Percentiles rank a stretch among this genome's conserved stretches.
Conservation (phyloP, 2,329 filamentous ascomycete species). For the Gliomastix tumulicola region DNA sequence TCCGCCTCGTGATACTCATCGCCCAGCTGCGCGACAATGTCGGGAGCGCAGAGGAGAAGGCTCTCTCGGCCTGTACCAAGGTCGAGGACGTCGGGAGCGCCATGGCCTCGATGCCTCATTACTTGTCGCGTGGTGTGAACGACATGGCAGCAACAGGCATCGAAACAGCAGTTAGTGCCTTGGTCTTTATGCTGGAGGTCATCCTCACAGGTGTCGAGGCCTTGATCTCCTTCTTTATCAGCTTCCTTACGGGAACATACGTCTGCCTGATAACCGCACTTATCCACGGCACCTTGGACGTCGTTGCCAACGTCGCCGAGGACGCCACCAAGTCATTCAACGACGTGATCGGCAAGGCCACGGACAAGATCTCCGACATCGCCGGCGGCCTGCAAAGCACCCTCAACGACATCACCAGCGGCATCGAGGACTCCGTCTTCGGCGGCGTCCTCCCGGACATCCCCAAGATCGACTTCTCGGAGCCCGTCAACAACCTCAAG, state of each 20-base stretch:
- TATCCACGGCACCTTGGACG: slow-evolving; percentile 70
- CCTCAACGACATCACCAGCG: slow-evolving; percentile 40
- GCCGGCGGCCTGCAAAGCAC: slow-evolving; percentile 39
- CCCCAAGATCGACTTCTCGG: slow-evolving; percentile 56
- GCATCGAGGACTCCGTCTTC: slow-evolving; percentile 37
- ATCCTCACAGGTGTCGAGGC: slow-evolving; percentile 78
- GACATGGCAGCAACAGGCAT: slow-evolving; percentile 73
- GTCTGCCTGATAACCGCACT: slow-evolving; percentile 82
- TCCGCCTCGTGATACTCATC: slow-evolving; percentile 72
- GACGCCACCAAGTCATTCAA: slow-evolving; percentile 43
- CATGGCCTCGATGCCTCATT: slow-evolving; percentile 98
- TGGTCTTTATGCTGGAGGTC: slow-evolving; percentile 73
- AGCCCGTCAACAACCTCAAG: slow-evolving; percentile 59
- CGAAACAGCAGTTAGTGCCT: slow-evolving; percentile 69
- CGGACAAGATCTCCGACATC: slow-evolving; percentile 50
- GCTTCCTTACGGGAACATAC: slow-evolving; percentile 85
- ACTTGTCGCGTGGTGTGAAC: slow-evolving; percentile 85
- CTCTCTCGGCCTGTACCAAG: slow-evolving; percentile 80
- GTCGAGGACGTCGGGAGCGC: slow-evolving; percentile 90
- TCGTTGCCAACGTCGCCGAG: slow-evolving; percentile 48
- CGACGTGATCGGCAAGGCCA: slow-evolving; percentile 45
- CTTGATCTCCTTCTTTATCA: slow-evolving; percentile 86
- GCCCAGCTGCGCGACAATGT: slow-evolving; percentile 67
- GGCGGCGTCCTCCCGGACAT: slow-evolving; percentile 38
- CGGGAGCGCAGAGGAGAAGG: slow-evolving; percentile 68